Conservation (phyloP, 2,329 filamentous ascomycete species). For the Fusarium sp. region DNA sequence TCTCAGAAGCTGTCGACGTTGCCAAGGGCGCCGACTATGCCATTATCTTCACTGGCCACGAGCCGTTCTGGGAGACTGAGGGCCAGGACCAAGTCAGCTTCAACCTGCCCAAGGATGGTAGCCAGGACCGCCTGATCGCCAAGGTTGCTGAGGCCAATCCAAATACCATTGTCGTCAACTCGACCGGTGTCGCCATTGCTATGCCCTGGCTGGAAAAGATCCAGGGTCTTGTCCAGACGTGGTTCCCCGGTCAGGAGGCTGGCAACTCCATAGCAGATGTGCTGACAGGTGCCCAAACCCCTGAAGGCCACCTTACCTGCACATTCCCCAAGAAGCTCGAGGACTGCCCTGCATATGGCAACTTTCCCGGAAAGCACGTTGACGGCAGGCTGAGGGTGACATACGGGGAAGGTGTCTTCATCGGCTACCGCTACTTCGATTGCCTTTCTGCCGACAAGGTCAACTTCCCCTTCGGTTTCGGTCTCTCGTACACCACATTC, state of each 20-base stretch:
- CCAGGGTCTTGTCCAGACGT: slow-evolving; percentile 71
- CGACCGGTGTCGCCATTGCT: slow-evolving; percentile 71
- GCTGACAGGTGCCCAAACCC: slow-evolving; percentile 71
- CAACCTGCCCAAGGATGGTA: slow-evolving; percentile 68
- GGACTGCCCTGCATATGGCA: slow-evolving; percentile 73
- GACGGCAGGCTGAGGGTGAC: slow-evolving; percentile 64
- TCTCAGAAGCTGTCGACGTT: slow-evolving; percentile 63
- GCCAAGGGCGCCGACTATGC: slow-evolving; percentile 71
- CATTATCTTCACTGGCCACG: slow-evolving; percentile 65
- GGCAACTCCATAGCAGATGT: slow-evolving; percentile 76
- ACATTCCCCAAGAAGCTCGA: slow-evolving; percentile 69
- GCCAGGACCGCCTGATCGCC: slow-evolving; percentile 69
- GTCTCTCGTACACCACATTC: slow-evolving; percentile 53
- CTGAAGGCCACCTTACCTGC: slow-evolving; percentile 71
- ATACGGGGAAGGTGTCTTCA: slow-evolving; percentile 76
- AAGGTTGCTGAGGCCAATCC: slow-evolving; percentile 67
- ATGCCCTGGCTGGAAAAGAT: slow-evolving; percentile 67
- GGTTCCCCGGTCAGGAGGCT: slow-evolving; percentile 76
- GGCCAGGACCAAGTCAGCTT: slow-evolving; percentile 77
- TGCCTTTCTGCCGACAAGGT: slow-evolving; percentile 64
- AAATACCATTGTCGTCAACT: slow-evolving; percentile 70
- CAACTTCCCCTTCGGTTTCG: slow-evolving; percentile 74
- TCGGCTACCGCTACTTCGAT: slow-evolving; percentile 76
- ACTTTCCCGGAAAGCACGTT: slow-evolving; percentile 62
- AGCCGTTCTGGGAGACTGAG: slow-evolving; percentile 61